Evolutionary conservation across 495 filamentous ascomycete genomes (phyloP), one percentile per base, ranked within the genome.

Genomic region (Penicillium herquei): DNA sequence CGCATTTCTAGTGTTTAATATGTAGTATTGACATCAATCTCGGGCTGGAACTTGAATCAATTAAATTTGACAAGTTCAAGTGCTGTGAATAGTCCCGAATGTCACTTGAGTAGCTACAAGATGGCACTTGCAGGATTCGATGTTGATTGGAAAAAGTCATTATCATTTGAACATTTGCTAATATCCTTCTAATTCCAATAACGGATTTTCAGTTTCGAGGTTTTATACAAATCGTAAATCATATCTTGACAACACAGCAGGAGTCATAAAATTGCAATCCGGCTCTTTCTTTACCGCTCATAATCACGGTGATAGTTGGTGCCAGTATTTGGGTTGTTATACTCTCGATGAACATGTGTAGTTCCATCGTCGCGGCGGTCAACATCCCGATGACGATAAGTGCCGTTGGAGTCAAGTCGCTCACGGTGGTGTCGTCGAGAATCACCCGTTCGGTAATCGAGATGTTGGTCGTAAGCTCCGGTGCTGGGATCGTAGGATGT

Each of bases 391-490:
- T 67, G 64, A 44, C 69, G 66, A 49, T 71, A 74, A 44, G 62
- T 59, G 3, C 71, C 71, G 12, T 34, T 59, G 7, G 56, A 48
- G 52, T 68, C 63, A 40, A 70, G 55, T 8, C 69, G 57, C 65
- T 76, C 71, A 13, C 71, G 68, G 39, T 76, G 73, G 55, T 76
- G 71, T 40, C 68, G 58, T 18, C 65, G 64, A 1, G 64, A 57
- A n/a, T 39, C 62, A 11, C 60, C 63, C 13, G 68, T 67, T 33
- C 45, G 45, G 45, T 74, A 76, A 48, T 76, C 73, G 26, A 74
- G 58, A 21, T 74, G 67, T 50, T 76, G 71, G 45, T 74, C 71
- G 41, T 76, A 76, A 21, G 71, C 64, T 11, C 72, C 70, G 21
- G 56, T 75, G 54, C 51, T 58, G 30, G 71, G 72, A 31, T 70